These are phyloP conservation scores for Chlorella sp. DNA, from an alignment of 139 green algal species.

Conservation along the genomic window DNA sequence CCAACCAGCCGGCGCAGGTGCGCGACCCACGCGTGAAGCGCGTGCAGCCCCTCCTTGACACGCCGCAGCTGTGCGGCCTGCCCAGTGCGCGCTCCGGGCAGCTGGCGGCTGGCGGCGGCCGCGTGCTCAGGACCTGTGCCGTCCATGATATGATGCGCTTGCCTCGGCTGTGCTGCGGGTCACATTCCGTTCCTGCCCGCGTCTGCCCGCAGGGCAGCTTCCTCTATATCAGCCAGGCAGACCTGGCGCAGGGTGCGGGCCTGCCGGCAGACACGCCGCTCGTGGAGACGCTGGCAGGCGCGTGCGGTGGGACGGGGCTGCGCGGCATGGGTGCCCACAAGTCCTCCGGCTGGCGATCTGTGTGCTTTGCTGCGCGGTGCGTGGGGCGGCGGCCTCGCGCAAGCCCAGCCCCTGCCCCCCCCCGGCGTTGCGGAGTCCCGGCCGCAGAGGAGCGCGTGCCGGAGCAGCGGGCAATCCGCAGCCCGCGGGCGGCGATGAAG, in stretches of 20 bases:
- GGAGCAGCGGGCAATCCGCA: background rate
- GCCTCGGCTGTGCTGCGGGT: too few relatives aligned
- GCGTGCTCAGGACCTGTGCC: too few relatives aligned
- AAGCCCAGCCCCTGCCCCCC: background rate
- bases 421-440: background rate
- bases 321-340: background rate
- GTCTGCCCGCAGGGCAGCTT: slow-evolving; percentile 2
- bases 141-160: too few relatives aligned
- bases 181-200: background rate
- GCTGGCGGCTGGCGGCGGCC: too few relatives aligned
- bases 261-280: slow-evolving; percentile 59
- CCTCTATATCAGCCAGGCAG: slow-evolving; percentile 68
- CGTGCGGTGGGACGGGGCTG: background rate
- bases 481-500: too few relatives aligned
- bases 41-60: too few relatives aligned
- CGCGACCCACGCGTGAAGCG: too few relatives aligned
- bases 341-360: background rate
- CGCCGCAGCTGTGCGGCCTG: too few relatives aligned
- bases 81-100: too few relatives aligned
- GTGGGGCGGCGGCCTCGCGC: background rate
- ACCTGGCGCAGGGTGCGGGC: slow-evolving; percentile 45
- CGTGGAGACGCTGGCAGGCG: slow-evolving; percentile 46
- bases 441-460: background rate
- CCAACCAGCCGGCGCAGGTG: slow-evolving; percentile 61
- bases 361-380: background rate